phyloP scores from a whole-genome alignment of 805 yeast genomes.

The Brettanomyces naardenensis region DNA sequence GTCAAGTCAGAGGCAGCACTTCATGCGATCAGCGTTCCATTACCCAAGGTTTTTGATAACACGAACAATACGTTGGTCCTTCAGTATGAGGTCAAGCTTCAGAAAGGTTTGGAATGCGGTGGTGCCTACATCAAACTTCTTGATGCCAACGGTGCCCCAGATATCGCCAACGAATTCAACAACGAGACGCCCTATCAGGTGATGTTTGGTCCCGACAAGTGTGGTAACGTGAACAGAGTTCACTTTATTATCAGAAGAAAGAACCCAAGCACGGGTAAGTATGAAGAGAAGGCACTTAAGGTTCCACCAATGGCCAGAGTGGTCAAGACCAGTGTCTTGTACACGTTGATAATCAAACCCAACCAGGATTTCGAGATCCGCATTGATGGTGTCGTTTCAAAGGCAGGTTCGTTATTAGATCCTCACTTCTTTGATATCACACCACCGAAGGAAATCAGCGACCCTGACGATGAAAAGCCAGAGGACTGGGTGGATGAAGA shows the following conservation, averaged over 20 bases:
- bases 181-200: constrained; percentile 69
- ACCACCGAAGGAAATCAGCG: constrained; percentile 59
- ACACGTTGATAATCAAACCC: constrained; percentile 66
- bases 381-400: constrained; percentile 67
- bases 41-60: constrained; percentile 53
- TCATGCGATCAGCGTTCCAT: constrained; percentile 67
- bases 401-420: constrained; percentile 60
- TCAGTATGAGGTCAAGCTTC: constrained; percentile 85
- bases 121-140: constrained; percentile 84
- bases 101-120: constrained; percentile 73
- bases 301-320: constrained; percentile 61
- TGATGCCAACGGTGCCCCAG: constrained; percentile 32
- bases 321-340: constrained; percentile 53
- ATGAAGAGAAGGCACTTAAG: constrained; percentile 61
- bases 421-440: constrained; percentile 47
- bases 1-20: constrained; percentile 69
- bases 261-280: constrained; percentile 44
- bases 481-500: constrained; percentile 73
- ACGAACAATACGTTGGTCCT: constrained; percentile 61
- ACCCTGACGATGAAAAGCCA: constrained; percentile 56
- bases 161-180: constrained; percentile 36
- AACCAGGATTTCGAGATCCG: constrained; percentile 71
- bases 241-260: constrained; percentile 65
- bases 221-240: constrained; percentile 74
- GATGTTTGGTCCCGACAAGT: constrained; percentile 93